A percentile compares a stretch with the other conserved stretches of the same genome.
Conservation (phyloP, 2,329 filamentous ascomycete species). For the Colletotrichum abscissum region DNA sequence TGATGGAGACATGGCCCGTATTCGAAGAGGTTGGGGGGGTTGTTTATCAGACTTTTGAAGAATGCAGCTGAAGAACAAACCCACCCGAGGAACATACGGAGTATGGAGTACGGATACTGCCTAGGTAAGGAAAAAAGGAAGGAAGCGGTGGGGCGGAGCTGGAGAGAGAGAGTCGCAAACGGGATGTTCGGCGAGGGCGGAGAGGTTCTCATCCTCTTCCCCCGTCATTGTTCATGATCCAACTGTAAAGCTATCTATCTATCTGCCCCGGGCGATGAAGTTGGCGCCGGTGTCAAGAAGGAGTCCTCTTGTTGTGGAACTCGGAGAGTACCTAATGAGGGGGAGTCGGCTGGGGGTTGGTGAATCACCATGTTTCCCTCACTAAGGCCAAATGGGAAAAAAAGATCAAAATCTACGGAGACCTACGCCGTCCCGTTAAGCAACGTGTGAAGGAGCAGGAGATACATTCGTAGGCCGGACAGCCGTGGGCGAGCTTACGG, state of each 20-base stretch:
- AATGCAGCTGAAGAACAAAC: conserved; percentile 1
- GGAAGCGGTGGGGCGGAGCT: too few relatives aligned
- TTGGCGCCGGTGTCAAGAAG: not conserved
- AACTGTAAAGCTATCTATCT: not conserved
- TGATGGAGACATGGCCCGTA: conserved; percentile 1
- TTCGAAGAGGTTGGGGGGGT: not conserved
- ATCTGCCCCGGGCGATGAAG: not conserved
- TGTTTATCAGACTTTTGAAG: not conserved
- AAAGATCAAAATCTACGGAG: too few relatives aligned
- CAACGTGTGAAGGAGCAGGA: not conserved
- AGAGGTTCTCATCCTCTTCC: not conserved
- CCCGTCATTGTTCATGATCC: not conserved
- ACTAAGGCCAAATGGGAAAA: not conserved
- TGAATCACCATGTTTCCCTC: not conserved
- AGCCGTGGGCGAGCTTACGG: not conserved
- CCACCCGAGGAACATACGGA: too few relatives aligned
- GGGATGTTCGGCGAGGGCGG: conserved; percentile 4
- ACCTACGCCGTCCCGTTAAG: too few relatives aligned
- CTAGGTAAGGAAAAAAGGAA: not conserved
- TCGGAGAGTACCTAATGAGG: not conserved
- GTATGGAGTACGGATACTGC: too few relatives aligned
- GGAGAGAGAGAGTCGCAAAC: not conserved
- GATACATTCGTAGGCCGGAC: not conserved
- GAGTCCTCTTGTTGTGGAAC: conserved; percentile 15
- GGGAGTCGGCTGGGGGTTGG: conserved; percentile 13